Percentiles rank a stretch among this genome's conserved stretches.
phyloP scores from a whole-genome alignment of 2,329 filamentous ascomycete species.

The Hansfordia pulvinata region DNA sequence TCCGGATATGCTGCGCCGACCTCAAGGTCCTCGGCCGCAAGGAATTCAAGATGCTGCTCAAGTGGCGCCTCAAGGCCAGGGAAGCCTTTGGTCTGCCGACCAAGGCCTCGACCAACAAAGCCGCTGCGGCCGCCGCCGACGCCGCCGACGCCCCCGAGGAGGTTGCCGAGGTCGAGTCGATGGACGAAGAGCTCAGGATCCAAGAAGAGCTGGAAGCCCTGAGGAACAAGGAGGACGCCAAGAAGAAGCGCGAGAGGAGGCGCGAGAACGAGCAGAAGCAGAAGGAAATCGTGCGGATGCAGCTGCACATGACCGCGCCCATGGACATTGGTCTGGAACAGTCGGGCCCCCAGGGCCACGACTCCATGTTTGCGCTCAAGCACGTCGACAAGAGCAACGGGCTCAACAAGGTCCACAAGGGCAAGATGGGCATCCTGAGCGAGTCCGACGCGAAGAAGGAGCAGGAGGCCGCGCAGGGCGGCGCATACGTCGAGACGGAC shows the following conservation, averaged over 20 bases:
- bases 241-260: conserved; percentile 71
- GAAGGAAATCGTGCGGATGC: conserved; percentile 89
- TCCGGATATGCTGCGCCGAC: conserved; percentile 65
- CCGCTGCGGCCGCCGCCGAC: conserved; percentile 24
- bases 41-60: conserved; percentile 81
- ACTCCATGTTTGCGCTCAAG: conserved; percentile 78
- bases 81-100: conserved; percentile 80
- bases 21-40: conserved; percentile 84
- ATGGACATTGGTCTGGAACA: conserved; percentile 94
- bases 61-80: conserved; percentile 79
- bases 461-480: conserved; percentile 38
- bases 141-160: conserved; percentile 45
- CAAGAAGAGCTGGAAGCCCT: conserved; percentile 77
- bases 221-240: conserved; percentile 62
- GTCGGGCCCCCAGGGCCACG: conserved; percentile 61
- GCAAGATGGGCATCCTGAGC: conserved; percentile 61
- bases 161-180: conserved; percentile 69
- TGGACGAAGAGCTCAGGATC: conserved; percentile 89
- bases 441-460: conserved; percentile 43
- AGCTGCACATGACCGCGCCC: conserved; percentile 91
- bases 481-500: conserved; percentile 39
- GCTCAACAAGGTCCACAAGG: conserved; percentile 54
- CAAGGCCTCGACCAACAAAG: conserved; percentile 46
- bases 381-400: conserved; percentile 64
- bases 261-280: conserved; percentile 90